Conservation (phyloP, 2,329 filamentous ascomycete species). For the Epichloe elymi region DNA sequence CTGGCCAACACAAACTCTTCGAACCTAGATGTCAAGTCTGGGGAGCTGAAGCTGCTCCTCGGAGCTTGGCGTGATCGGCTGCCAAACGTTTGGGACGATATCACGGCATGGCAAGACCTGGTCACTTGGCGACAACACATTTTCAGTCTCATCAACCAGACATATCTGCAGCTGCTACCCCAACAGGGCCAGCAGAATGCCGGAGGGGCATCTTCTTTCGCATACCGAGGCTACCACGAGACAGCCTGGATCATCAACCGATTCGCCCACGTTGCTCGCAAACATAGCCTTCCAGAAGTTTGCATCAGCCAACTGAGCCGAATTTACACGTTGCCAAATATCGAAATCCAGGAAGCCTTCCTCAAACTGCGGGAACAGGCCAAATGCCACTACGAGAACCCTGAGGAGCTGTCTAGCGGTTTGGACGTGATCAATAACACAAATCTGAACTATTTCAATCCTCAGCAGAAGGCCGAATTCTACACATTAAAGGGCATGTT, state of each 20-base stretch:
- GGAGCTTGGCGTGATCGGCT: conserved; percentile 91
- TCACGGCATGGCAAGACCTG: conserved; percentile 96
- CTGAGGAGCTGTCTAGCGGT: conserved; percentile 78
- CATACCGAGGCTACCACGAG: conserved; percentile 94
- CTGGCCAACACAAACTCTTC: conserved; percentile 68
- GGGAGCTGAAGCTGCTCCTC: conserved; percentile 85
- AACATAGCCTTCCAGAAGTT: conserved; percentile 91
- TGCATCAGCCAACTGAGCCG: conserved; percentile 94
- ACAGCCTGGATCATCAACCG: conserved; percentile 99
- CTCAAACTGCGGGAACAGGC: conserved; percentile 96
- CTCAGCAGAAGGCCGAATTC: conserved; percentile 94
- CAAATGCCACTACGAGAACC: conserved; percentile 96
- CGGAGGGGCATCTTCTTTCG: conserved; percentile 74
- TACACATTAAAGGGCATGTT: conserved; percentile 99
- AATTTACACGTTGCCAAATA: conserved; percentile 97
- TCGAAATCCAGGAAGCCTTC: conserved; percentile 98
- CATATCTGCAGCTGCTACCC: conserved; percentile 76
- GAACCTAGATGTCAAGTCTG: conserved; percentile 88
- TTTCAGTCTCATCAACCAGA: conserved; percentile 91
- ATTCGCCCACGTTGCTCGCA: conserved; percentile 93
- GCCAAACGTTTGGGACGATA: conserved; percentile 98
- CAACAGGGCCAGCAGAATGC: conserved; percentile 62
- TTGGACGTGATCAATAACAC: conserved; percentile 99
- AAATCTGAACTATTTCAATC: conserved; percentile 95
- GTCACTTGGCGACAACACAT: conserved; percentile 99